Base-by-base conservation (phyloP, 2,329 filamentous ascomycete genomes). In the Penicillium crustosum region DNA sequence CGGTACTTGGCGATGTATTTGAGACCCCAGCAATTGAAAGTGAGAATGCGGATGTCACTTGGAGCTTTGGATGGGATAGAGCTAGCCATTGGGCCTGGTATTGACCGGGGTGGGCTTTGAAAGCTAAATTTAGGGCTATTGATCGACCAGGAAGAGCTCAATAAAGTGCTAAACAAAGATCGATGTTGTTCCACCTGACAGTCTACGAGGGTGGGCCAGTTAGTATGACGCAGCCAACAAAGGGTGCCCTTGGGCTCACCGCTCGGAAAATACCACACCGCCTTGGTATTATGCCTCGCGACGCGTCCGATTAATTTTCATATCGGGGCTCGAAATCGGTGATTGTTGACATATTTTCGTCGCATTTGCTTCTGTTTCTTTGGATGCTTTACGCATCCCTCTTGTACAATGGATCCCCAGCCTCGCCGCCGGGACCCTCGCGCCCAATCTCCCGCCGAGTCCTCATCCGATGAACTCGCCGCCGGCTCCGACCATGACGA, bases 21-120 rank as follows among this genome's bases (percentile, higher is more conserved):
- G 61, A 97, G 86, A 51, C 94, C 94, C 93, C 94, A 97, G 85
- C 92, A 97, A 77, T 99, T 99, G 73, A 96, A 85, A 5, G 91
- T 94, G 64, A 97, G 79, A 66, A 97, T 82, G 70, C 89, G 88
- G 71, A 97, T 84, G 57, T 87, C 82, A 33, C 78, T 78, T 19
- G 83, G 73, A 7, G 85, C 64, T 70, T 73, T 60, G 43, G 57
- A 48, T 44, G 67, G 51, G 19, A 53, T 53, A 23, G 54, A 57
- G 15, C 60, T 49, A 41, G 63, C 57, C 65, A 66, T 67, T 58
- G 54, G 41, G 45, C 47, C 45, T 39, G 36, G 9, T 36, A 39
- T 60, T 21, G 42, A 43, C 33, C 21, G 1, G 7, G 21, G 31
- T 19, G 21, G n/a, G 48, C 31, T 45, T 23, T 17, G 6, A 17